Base-by-base conservation (phyloP, 2,329 filamentous ascomycete species). In the Plenodomus lindquistii region DNA sequence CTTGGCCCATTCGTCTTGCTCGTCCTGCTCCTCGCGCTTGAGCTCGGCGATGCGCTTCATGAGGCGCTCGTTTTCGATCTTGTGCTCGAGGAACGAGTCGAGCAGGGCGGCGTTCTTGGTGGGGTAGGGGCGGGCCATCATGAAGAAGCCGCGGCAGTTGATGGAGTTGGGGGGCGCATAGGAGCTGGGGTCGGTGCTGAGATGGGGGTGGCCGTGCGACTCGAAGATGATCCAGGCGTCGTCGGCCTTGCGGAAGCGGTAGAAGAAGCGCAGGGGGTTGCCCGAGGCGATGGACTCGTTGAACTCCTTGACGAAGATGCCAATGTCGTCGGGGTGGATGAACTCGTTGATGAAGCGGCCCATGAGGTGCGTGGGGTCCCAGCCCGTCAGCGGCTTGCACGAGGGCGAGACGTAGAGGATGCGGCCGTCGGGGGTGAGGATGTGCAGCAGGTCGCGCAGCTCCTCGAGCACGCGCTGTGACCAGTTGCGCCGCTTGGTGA, bases 71-170 rank as follows among this genome's bases (percentile, higher is more conserved):
- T 97, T 96, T 71, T 97, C 93, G 45, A 96, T 93, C 73, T 97
- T 97, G 76, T 97, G 92, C 70, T 97, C 93, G 21, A 97, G 79
- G 64, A 97, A 97, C 0, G 91, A 95, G 73, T 97, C 92, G 17
- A 97, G 79, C 10, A 97, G 79, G 3, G 83, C 84, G 1, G 91
- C 87, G 66, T 93, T 96, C 74, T 89, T 92, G 22, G 89, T 95
- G 4, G 91, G 91, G 70, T 97, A 96, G 1, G 89, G 89, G 17
- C 92, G 83, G 8, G 90, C 86, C 85, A 96, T 93, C 79, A 97
- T 89, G 70, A 97, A 97, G 61, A 97, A 90, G 31, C 92, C 92
- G 62, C 90, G 85, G 70, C 91, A 97, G 60, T 88, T 87, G 48
- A 72, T 58, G 24, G 57, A 53, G 44, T 84, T 79, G 55, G 86